These are phyloP conservation scores for Eruca vesicaria DNA, from an alignment of 441 rosid species.

Conservation along the genomic window DNA sequence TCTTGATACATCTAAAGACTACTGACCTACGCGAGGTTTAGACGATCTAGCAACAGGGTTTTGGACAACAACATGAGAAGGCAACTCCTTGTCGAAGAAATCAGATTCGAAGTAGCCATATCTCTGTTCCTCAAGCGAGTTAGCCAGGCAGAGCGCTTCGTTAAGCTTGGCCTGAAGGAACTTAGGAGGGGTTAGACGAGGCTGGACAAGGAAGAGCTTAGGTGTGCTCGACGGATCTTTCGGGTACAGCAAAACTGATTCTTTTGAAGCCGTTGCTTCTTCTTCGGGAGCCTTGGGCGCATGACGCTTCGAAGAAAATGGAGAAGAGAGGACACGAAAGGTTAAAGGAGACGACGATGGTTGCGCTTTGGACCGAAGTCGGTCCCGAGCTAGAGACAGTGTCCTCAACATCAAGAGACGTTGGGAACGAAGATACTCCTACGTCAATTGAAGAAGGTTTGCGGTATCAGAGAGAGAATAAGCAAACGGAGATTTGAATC, in stretches of 20 bases:
- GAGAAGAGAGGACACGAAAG: slow-evolving; percentile 26
- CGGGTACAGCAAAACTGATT: slow-evolving; percentile 45
- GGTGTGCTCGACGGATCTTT: slow-evolving; percentile 66
- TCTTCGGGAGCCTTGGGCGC: slow-evolving; percentile 20
- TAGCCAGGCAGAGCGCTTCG: slow-evolving; percentile 88
- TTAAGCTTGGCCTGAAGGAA: slow-evolving; percentile 73
- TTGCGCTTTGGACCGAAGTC: slow-evolving; percentile 22
- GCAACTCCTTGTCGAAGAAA: slow-evolving; percentile 67
- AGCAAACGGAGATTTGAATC: neutral
- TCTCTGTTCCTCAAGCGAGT: slow-evolving; percentile 92
- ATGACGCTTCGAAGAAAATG: slow-evolving; percentile 40
- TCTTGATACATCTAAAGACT: neutral
- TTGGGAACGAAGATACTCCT: neutral
- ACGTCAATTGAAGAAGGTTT: neutral
- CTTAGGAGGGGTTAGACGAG: slow-evolving; percentile 62
- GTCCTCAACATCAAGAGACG: slow-evolving; percentile 37
- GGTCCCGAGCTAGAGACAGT: slow-evolving; percentile 34
- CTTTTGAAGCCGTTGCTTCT: slow-evolving; percentile 5
- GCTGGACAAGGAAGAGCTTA: slow-evolving; percentile 84
- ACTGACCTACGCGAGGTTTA: slow-evolving; percentile 66
- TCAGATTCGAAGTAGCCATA: slow-evolving; percentile 69
- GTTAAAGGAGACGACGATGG: neutral
- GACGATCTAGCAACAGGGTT: slow-evolving; percentile 66
- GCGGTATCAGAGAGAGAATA: neutral
- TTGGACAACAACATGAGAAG: slow-evolving; percentile 77